A percentile compares a stretch with the other conserved stretches of the same genome.
phyloP scores from a whole-genome alignment of 129 eudicot genomes.

The Erigeron canadensis region DNA sequence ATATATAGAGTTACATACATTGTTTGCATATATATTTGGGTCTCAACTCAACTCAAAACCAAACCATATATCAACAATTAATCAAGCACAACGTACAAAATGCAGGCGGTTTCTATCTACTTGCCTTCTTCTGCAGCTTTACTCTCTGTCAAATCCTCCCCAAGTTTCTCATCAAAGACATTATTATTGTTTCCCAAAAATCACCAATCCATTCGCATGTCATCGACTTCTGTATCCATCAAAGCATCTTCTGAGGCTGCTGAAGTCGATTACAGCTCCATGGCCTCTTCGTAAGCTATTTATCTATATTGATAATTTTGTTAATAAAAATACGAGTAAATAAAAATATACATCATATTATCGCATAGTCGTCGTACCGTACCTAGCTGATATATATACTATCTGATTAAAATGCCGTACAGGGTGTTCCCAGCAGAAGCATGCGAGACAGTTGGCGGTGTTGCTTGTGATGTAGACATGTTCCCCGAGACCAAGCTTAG shows the following conservation, averaged over 20 bases:
- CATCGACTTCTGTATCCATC: slow-evolving; percentile 17
- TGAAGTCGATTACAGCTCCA: slow-evolving; percentile 48
- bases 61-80: not conserved
- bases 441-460: slow-evolving; percentile 68
- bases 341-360: too few species aligned
- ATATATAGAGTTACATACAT: not conserved
- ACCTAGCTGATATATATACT: too few species aligned
- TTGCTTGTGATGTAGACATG: slow-evolving; percentile 54
- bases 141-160: slow-evolving; percentile 13
- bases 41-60: not conserved
- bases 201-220: not conserved
- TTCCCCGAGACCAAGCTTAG: slow-evolving; percentile 50
- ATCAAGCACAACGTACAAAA: slow-evolving; percentile 30
- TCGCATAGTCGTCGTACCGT: too few species aligned
- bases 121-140: slow-evolving; percentile 30
- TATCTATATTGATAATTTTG: too few species aligned
- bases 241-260: slow-evolving; percentile 30
- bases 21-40: not conserved
- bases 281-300: slow-evolving; percentile 47
- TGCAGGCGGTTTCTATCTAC: slow-evolving; percentile 54
- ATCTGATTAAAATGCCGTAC: slow-evolving; percentile 6
- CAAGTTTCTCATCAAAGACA: slow-evolving; percentile 13
- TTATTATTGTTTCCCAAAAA: slow-evolving; percentile 14
- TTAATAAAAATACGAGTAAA: too few species aligned
- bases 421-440: slow-evolving; percentile 86